Evolutionary conservation across 2,329 filamentous ascomycete genomes (phyloP).

Genomic region (Botrytis galanthina): DNA sequence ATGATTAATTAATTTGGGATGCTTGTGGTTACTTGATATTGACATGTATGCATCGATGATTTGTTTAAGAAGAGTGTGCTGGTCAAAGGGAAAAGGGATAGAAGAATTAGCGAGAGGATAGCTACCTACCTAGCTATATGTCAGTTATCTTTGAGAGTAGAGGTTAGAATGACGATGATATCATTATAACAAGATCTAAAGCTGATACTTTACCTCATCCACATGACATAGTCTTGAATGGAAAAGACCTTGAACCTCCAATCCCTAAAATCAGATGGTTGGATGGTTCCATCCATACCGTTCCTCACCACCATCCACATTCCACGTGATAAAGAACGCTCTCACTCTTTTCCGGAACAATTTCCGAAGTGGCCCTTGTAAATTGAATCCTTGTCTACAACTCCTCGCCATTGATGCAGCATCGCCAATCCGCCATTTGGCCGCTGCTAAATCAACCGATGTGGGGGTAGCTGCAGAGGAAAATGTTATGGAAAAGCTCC

Average conservation of each 20-base stretch:
- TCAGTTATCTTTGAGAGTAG: neutral
- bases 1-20: neutral
- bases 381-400: neutral
- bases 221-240: neutral
- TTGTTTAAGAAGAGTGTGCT: neutral
- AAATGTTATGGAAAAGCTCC: neutral
- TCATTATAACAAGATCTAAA: neutral
- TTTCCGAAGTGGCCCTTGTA: neutral
- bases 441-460: conserved; percentile 1
- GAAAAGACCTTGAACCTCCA: too few relatives aligned
- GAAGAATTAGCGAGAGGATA: neutral
- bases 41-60: neutral
- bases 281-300: neutral
- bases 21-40: neutral
- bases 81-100: neutral
- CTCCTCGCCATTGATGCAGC: neutral
- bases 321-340: neutral
- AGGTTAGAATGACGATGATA: neutral
- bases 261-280: neutral
- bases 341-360: neutral
- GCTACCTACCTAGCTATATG: neutral
- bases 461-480: neutral
- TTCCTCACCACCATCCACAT: neutral
- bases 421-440: conserved; percentile 3
- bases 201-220: neutral